Percentiles rank a stretch among this genome's conserved stretches.
Conservation (phyloP, 176 grass and related monocot species). For the Lolium multiflorum region DNA sequence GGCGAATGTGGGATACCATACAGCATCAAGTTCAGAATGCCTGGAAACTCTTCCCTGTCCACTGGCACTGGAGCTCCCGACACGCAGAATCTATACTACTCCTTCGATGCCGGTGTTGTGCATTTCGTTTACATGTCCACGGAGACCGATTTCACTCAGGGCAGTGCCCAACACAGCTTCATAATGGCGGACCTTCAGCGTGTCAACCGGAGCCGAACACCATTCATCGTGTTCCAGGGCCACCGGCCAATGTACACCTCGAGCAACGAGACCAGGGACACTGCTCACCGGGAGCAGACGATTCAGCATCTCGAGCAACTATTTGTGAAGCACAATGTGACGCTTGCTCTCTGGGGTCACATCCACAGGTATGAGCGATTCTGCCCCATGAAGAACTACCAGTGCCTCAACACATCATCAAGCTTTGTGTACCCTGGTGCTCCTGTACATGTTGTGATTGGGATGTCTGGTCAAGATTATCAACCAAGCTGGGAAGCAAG, state of each 20-base stretch:
- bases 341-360: slow-evolving; percentile 91
- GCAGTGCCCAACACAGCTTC: slow-evolving; percentile 79
- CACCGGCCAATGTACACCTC: slow-evolving; percentile 96
- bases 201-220: slow-evolving; percentile 79
- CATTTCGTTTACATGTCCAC: slow-evolving; percentile 96
- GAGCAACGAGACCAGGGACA: slow-evolving; percentile 73
- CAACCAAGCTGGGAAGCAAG: slow-evolving; percentile 77
- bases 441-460: slow-evolving; percentile 90
- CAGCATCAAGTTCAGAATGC: slow-evolving; percentile 94
- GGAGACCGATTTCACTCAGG: slow-evolving; percentile 80
- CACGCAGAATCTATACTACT: slow-evolving; percentile 88
- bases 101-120: slow-evolving; percentile 76
- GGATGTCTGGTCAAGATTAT: slow-evolving; percentile 84
- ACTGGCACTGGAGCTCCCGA: slow-evolving; percentile 71
- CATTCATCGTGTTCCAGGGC: slow-evolving; percentile 92
- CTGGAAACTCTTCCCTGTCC: slow-evolving; percentile 71
- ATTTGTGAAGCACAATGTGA: slow-evolving; percentile 83
- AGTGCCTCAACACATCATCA: slow-evolving; percentile 65
- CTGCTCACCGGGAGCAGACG: slow-evolving; percentile 63
- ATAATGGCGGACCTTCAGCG: slow-evolving; percentile 76
- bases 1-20: slow-evolving; percentile 95
- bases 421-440: slow-evolving; percentile 70
- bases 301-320: slow-evolving; percentile 73
- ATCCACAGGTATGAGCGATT: slow-evolving; percentile 93
- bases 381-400: slow-evolving; percentile 77